Percentiles rank a stretch among this genome's conserved stretches.
These are phyloP conservation scores for Wickerhamomyces xylosicus DNA, from an alignment of 805 yeast species.

Conservation along the genomic window DNA sequence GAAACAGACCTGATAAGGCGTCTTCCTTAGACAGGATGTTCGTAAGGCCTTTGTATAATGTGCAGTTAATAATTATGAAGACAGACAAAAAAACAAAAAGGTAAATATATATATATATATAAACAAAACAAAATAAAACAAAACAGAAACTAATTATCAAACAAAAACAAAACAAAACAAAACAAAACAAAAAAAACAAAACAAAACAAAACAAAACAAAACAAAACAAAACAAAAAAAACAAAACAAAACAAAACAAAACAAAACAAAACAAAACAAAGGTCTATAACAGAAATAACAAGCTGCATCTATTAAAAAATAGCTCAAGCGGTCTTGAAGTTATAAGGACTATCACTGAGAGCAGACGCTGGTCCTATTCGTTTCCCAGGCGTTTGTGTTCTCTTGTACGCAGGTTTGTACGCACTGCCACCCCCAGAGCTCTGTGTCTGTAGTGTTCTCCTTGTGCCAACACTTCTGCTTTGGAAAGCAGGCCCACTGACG, in stretches of 20 bases:
- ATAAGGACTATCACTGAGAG: constrained; percentile 34
- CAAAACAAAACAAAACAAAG: not conserved
- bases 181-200: not conserved
- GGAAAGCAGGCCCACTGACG: constrained; percentile 16
- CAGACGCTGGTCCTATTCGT: constrained; percentile 30
- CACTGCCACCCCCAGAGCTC: constrained; percentile 9
- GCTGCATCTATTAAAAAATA: not conserved
- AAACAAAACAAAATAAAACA: not conserved
- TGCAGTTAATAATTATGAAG: too few relatives aligned
- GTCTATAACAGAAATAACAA: not conserved
- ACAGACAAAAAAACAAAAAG: too few relatives aligned
- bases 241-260: not conserved
- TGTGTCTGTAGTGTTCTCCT: constrained; percentile 6
- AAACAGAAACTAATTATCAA: not conserved
- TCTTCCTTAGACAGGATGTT: too few relatives aligned
- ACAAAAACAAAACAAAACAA: not conserved
- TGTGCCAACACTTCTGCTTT: constrained; percentile 1
- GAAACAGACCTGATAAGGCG: not conserved
- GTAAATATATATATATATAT: too few relatives aligned
- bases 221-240: not conserved
- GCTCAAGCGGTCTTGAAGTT: constrained; percentile 21
- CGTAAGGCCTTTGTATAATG: too few relatives aligned
- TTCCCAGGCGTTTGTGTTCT: constrained; percentile 22
- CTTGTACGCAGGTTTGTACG: constrained; percentile 30
- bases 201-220: not conserved